phyloP scores from a whole-genome alignment of 352 stramenopile species.

The Globisporangium ultimum region DNA sequence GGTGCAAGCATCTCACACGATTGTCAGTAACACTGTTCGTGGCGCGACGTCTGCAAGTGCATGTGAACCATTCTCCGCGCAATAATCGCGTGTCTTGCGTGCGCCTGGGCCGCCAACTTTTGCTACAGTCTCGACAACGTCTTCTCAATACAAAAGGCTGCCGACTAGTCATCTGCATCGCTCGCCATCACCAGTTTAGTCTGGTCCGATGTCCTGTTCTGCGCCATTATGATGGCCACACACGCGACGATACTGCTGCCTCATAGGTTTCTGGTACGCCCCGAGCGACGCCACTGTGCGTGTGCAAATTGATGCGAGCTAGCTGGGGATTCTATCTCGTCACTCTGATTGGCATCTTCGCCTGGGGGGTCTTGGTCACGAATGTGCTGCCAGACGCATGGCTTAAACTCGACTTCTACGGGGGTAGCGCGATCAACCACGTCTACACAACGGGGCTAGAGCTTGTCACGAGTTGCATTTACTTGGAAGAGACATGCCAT shows the following conservation, averaged over 20 bases:
- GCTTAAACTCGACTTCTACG: constrained; percentile 6
- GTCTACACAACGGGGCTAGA: background rate
- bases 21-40: too few relatives aligned
- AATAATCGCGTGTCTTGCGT: constrained; percentile 13
- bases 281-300: constrained; percentile 7
- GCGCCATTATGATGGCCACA: background rate
- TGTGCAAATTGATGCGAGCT: constrained; percentile 20
- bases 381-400: background rate
- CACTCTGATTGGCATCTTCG: constrained; percentile 29
- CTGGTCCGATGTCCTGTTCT: constrained; percentile 15
- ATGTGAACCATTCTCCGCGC: too few relatives aligned
- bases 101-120: constrained; percentile 20
- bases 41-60: too few relatives aligned
- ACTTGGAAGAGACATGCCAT: constrained; percentile 4
- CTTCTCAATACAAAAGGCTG: constrained; percentile 22
- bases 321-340: constrained; percentile 19
- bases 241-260: constrained; percentile 7
- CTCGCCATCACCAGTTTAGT: constrained; percentile 25
- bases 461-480: constrained; percentile 2
- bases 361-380: constrained; percentile 14
- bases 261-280: constrained; percentile 3
- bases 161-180: constrained; percentile 18
- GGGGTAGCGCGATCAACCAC: background rate
- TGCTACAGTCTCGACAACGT: constrained; percentile 24
- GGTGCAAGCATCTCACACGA: too few relatives aligned